phyloP scores from a whole-genome alignment of 139 green algal genomes.

The Chlorella sp. region DNA sequence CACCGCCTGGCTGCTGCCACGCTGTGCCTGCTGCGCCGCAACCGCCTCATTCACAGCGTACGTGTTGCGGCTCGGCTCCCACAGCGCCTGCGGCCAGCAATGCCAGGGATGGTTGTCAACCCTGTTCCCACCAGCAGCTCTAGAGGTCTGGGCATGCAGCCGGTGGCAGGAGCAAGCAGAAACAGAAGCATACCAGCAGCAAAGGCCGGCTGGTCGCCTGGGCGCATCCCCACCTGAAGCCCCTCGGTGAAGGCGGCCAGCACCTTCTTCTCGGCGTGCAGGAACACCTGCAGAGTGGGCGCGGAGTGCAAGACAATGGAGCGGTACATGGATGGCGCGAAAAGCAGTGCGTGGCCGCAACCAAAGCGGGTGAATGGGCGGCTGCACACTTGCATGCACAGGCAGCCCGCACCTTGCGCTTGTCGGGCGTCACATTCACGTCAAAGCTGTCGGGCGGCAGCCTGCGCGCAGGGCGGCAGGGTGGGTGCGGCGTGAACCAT shows the following conservation, averaged over 20 bases:
- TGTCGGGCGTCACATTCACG: constrained; percentile 98
- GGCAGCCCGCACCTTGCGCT: constrained; percentile 86
- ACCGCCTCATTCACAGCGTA: constrained; percentile 62
- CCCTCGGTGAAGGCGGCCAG: constrained; percentile 66
- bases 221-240: constrained; percentile 22
- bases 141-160: too few species aligned
- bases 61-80: constrained; percentile 68
- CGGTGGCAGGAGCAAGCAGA: too few species aligned
- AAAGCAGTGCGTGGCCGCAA: too few species aligned
- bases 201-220: too few species aligned
- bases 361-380: too few species aligned
- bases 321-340: too few species aligned
- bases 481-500: too few species aligned
- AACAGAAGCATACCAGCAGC: too few species aligned
- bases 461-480: constrained; percentile 11
- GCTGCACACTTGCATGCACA: too few species aligned
- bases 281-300: constrained; percentile 3
- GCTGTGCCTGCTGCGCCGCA: constrained; percentile 3
- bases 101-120: too few species aligned
- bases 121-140: too few species aligned
- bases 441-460: constrained; percentile 69
- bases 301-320: too few species aligned
- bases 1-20: not conserved
- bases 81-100: constrained; percentile 26
- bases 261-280: constrained; percentile 51